A percentile compares a stretch with the other conserved stretches of the same genome.
phyloP scores from a whole-genome alignment of 768 basidiomycete genomes.

The Trametes coccinea region DNA sequence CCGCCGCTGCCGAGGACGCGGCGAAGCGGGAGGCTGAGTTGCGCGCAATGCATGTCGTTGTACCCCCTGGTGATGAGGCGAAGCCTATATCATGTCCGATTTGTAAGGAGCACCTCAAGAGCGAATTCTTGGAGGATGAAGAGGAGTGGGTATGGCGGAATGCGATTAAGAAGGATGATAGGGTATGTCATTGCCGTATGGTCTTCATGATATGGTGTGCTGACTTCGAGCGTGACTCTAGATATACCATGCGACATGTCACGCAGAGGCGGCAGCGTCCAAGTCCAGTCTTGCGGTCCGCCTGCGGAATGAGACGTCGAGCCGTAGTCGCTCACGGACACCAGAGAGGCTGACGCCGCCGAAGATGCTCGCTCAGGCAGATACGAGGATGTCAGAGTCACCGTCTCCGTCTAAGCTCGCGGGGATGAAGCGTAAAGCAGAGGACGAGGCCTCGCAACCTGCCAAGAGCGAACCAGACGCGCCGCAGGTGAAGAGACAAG shows the following conservation, averaged over 20 bases:
- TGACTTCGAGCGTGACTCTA: constrained; percentile 33
- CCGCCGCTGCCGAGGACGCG: constrained; percentile 58
- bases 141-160: constrained; percentile 99
- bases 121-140: constrained; percentile 91
- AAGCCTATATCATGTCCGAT: constrained; percentile 86
- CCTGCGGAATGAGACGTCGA: constrained; percentile 58
- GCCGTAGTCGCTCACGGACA: constrained; percentile 71
- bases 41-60: constrained; percentile 77
- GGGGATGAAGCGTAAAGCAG: constrained; percentile 79
- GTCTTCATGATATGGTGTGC: background rate
- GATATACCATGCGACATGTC: constrained; percentile 95
- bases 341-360: constrained; percentile 59
- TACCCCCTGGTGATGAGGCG: constrained; percentile 88
- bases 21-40: constrained; percentile 77
- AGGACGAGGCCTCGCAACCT: constrained; percentile 36
- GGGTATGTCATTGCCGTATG: constrained; percentile 49
- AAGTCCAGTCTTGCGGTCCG: constrained; percentile 67
- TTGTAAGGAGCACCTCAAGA: constrained; percentile 91
- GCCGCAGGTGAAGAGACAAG: constrained; percentile 70
- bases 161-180: constrained; percentile 79
- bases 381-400: constrained; percentile 34
- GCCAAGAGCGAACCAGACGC: constrained; percentile 44
- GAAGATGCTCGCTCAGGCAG: constrained; percentile 24
- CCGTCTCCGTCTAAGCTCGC: constrained; percentile 53
- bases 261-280: constrained; percentile 73